Evolutionary conservation across 2,329 filamentous ascomycete genomes (phyloP).

Genomic region (Diatrype stigma): DNA sequence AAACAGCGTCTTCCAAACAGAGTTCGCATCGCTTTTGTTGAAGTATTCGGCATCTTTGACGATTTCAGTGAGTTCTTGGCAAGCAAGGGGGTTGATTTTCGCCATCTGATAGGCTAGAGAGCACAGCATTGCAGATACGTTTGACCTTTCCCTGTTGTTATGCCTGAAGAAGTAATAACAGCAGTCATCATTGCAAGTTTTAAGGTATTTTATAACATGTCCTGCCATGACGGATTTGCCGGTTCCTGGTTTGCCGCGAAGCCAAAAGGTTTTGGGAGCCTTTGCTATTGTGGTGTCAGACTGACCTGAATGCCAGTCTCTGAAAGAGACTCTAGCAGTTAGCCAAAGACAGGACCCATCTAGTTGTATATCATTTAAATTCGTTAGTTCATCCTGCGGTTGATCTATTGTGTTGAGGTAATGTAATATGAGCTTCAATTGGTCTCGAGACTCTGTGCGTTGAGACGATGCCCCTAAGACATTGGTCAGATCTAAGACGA

Average conservation of each 20-base stretch:
- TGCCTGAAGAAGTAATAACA: conserved; percentile 26
- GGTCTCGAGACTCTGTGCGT: neutral
- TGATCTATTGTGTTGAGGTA: conserved; percentile 14
- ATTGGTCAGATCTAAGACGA: neutral
- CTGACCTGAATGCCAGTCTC: conserved; percentile 17
- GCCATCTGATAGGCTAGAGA: conserved; percentile 22
- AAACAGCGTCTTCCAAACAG: conserved; percentile 19
- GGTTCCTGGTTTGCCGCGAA: conserved; percentile 22
- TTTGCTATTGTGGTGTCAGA: neutral
- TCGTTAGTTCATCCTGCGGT: conserved; percentile 19
- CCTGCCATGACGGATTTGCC: conserved; percentile 23
- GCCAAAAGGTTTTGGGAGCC: conserved; percentile 16
- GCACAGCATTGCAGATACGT: conserved; percentile 7
- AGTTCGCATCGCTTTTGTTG: conserved; percentile 13
- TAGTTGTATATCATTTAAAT: conserved; percentile 15
- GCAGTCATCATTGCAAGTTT: conserved; percentile 17
- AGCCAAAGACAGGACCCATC: conserved; percentile 24
- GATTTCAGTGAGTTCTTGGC: conserved; percentile 13
- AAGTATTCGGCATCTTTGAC: conserved; percentile 9
- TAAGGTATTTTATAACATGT: conserved; percentile 20
- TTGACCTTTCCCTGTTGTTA: conserved; percentile 12
- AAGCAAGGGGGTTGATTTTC: conserved; percentile 13
- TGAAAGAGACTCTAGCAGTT: conserved; percentile 13
- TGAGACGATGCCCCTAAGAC: neutral
- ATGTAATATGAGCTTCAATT: conserved; percentile 15